Evolutionary conservation across 345 rosid species (phyloP).

Genomic region (Physaria fendleri): DNA sequence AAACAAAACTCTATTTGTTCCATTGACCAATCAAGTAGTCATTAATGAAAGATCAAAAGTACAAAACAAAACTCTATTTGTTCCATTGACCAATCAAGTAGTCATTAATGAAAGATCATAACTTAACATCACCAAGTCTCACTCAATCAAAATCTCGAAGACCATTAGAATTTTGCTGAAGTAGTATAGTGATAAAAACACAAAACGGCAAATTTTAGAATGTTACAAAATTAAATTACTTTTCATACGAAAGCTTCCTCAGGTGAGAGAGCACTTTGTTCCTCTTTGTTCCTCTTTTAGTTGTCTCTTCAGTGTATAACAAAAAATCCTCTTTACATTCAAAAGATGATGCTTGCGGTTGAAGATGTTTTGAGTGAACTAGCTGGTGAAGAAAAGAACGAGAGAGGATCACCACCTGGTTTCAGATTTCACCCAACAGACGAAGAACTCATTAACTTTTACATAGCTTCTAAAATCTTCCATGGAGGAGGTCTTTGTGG

Average conservation of each 20-base stretch:
- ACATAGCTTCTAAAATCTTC: constrained; percentile 82
- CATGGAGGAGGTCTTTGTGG: constrained; percentile 66
- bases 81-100: constrained; percentile 23
- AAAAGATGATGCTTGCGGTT: constrained; percentile 38
- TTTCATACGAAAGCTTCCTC: constrained; percentile 22
- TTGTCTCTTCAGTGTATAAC: constrained; percentile 22
- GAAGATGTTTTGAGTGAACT: constrained; percentile 69
- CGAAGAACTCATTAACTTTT: constrained; percentile 87
- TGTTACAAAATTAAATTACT: not conserved
- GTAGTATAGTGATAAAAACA: constrained; percentile 7
- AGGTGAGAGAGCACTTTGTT: no score
- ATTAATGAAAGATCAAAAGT: no score
- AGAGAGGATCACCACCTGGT: constrained; percentile 87
- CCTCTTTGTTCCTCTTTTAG: constrained; percentile 14
- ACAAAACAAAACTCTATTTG: not conserved
- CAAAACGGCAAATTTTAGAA: constrained; percentile 22
- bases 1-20: no score
- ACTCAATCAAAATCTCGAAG: constrained; percentile 26
- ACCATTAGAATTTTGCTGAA: constrained; percentile 22
- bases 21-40: no score
- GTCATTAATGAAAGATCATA: constrained; percentile 32
- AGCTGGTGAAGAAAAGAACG: constrained; percentile 53
- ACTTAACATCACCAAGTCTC: constrained; percentile 31
- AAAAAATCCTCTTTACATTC: not conserved
- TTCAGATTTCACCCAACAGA: constrained; percentile 96